Percentiles rank a stretch among this genome's conserved stretches.
Conservation (phyloP, 2,329 filamentous ascomycete genomes). For the Monosporascus cannonballus region DNA sequence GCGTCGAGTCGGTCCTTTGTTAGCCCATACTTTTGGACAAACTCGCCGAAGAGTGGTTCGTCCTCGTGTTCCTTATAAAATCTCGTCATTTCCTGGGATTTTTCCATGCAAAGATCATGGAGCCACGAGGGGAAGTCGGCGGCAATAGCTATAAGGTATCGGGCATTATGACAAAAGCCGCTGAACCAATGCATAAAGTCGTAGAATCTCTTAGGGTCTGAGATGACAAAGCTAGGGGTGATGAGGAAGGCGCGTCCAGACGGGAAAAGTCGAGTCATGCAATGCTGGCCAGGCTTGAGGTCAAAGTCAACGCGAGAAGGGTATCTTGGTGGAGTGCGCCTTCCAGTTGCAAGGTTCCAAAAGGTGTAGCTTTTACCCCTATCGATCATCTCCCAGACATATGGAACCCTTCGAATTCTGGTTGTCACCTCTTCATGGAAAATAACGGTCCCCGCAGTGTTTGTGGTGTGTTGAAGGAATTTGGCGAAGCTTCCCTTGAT, state of each 20-base stretch:
- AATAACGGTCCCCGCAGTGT: conserved; percentile 22
- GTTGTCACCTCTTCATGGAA: conserved; percentile 20
- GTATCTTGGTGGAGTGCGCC: conserved; percentile 22
- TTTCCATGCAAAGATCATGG: conserved; percentile 28
- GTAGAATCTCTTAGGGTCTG: conserved; percentile 34
- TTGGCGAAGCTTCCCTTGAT: conserved; percentile 17
- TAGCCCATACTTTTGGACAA: conserved; percentile 10
- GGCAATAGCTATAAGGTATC: conserved; percentile 29
- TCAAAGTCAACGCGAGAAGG: conserved; percentile 19
- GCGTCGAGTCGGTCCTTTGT: conserved; percentile 13
- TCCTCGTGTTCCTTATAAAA: conserved; percentile 11
- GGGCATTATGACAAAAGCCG: conserved; percentile 10
- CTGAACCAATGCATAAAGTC: conserved; percentile 36
- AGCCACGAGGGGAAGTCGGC: conserved; percentile 30
- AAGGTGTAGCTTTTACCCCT: conserved; percentile 18
- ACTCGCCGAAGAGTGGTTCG: conserved; percentile 6
- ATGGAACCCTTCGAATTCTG: conserved; percentile 19
- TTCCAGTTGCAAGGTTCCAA: conserved; percentile 21
- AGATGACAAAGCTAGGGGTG: conserved; percentile 43
- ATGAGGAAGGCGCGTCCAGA: conserved; percentile 38
- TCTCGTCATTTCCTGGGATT: conserved; percentile 6
- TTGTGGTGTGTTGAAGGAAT: conserved; percentile 19
- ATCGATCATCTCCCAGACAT: conserved; percentile 19
- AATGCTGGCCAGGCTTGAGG: conserved; percentile 26
- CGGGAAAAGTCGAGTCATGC: conserved; percentile 37